Evolutionary conservation across 805 yeast genomes (phyloP), one percentile per base, ranked within the genome.

Genomic region (Saccharomycopsis fibuligera): DNA sequence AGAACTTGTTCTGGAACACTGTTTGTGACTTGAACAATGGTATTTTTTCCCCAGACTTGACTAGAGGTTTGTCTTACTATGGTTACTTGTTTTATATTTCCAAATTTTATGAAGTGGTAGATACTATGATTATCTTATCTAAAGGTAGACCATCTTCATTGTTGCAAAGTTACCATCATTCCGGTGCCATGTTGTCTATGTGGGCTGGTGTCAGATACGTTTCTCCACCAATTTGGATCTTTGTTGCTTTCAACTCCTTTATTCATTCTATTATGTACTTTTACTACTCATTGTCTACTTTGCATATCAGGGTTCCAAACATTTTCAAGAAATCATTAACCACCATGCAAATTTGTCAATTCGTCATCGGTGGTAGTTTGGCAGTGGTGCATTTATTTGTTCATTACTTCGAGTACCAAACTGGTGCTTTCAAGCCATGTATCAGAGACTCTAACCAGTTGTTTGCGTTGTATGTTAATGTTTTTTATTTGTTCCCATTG

Each of bases 171-270:
- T 83, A 83, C 65, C 89, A 83, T 61, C 89, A 83, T 62, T 76
- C 88, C 4, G 89, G 89, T 23, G 89, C 89, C 43, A 83, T 83
- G 79, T 67, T 83, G 64, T 81, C 86, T 51, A 83, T 83, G 89
- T 83, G 88, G 88, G 76, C 85, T 5, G 89, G 89, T 2, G 75
- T 80, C 48, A 68, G 88, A 49, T 83, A 68, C 63, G 76, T 75
- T 45, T 74, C 86, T 12, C 86, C 88, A 4, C 89, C 89, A 31
- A 83, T 83, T 61, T 83, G 89, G 89, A 79, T 83, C 58, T 83
- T 83, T 65, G 87, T 82, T 40, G 86, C 79, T 23, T 83, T 83
- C 75, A 83, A 83, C 69, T 81, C 87, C n/a, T 76, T 83, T 61
- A 82, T 83, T 60, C 89, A 83, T 68, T 69, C 84, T 23, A 72